Base-by-base conservation (phyloP, 805 yeast species). In the Brettanomyces anomalus region DNA sequence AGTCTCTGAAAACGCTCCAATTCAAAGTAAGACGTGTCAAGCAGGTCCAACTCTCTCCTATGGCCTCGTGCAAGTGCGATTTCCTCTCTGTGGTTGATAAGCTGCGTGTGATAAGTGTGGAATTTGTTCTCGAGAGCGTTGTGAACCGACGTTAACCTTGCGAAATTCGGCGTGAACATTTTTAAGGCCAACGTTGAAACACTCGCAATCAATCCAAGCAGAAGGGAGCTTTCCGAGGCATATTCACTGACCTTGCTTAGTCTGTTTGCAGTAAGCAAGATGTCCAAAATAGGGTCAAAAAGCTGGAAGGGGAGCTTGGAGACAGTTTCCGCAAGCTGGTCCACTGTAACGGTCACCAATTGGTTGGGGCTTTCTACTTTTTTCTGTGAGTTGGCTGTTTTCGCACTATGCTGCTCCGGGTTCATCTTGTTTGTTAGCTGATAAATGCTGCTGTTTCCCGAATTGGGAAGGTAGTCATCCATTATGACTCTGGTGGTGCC, bases 151-250 rank as follows among this genome's bases (percentile, higher is more conserved):
- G 93, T 83, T 39, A 85, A 67, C 55, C 74, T 82, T 14, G 95
- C 89, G 56, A 89, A 89, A 39, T 93, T 93, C 16, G 97, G 97
- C 3, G 95, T 85, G 51, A 88, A 76, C 41, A 85, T 67, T 50
- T 81, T 73, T 51, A 89, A 65, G 33, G 83, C 65, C 21, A 79
- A 70, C 3, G 95, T 86, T 30, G 96, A 85, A 30, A 81, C 62
- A 56, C 86, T 93, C 3, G 94, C 87, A 42, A 89, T 67, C 38
- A 85, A 55, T 2, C 96, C 96, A 26, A 89, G 68, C 2, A 84
- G 73, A 39, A 89, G 58, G 0, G 87, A 82, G 5, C 89, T 89
- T 60, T 84, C 94, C 4, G 89, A 79, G 49, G 81, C 75, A 42
- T 81, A 85, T 17, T 81, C 84, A 42, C 79, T 78, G 33, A 74